Evolutionary conservation across 225 moss, liverwort and hornwort genomes (phyloP), one percentile per base, ranked within the genome.

Genomic region (Physcomitrium patens): DNA sequence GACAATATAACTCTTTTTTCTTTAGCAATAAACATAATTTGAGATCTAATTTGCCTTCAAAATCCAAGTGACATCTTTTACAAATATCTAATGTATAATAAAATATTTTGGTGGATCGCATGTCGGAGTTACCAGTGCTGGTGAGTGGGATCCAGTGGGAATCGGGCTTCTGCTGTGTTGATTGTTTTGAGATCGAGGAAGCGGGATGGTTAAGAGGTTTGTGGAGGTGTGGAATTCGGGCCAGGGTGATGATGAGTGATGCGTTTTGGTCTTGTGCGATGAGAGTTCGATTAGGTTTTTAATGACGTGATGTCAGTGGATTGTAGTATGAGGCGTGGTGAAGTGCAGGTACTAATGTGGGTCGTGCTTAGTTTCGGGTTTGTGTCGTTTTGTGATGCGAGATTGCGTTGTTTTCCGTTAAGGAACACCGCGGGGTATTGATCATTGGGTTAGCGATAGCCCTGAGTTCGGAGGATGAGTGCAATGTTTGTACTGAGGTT

Each of bases 361-460:
- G 27, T 37, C 58, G 64, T 74, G 23, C 3, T 4, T 11, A 12
- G 43, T 64, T 23, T 55, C 42, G 23, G 22, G 31, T 67, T n/a
- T 50, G 48, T 49, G 48, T 49, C 15, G 7, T 49, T 49, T 49
- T 13, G 67, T 55, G 75, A 67, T 76, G 71, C 50, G 63, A 62
- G 67, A 27, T 9, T 20, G 24, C 7, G 54, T 17, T 48, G 61
- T 45, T 67, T 23, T 48, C 23, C 12, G 9, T 76, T 26, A 47
- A 55, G 67, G 59, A 80, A 45, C 19, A 14, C 24, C 44, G 20
- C 49, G 37, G 46, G 70, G 61, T 70, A 41, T 19, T 58, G 60
- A 69, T 65, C 58, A 23, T 46, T 51, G 52, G 44, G 65, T 78
- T 19, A 60, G 70, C n/a, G 66, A 60, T 41, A 55, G 67, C 16